Conservation (phyloP, 2,329 filamentous ascomycete species). For the Fusarium equiseti region DNA sequence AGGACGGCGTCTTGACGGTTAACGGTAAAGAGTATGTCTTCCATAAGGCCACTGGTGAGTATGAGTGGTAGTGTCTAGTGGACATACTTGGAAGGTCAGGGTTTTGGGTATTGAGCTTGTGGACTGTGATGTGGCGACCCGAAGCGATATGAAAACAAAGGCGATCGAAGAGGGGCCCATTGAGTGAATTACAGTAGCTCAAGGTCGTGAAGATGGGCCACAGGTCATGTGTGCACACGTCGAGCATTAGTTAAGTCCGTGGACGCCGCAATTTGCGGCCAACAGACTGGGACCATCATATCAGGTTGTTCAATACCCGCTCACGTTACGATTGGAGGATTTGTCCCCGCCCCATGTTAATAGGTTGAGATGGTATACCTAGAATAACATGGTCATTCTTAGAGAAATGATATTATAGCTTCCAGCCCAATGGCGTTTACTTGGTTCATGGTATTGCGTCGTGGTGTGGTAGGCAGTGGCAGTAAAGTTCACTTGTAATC, state of each 20-base stretch:
- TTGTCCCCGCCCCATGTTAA: conserved; percentile 18
- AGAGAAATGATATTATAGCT: conserved; percentile 7
- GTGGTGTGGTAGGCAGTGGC: background rate
- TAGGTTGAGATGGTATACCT: conserved; percentile 18
- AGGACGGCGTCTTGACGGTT: conserved; percentile 94
- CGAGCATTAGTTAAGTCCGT: conserved; percentile 23
- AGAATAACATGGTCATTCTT: conserved; percentile 12
- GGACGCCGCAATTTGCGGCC: conserved; percentile 37
- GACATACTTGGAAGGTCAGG: background rate
- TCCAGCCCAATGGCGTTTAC: background rate
- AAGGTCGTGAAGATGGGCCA: conserved; percentile 17
- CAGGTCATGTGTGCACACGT: conserved; percentile 24
- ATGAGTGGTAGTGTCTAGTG: conserved; percentile 80
- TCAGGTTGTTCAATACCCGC: conserved; percentile 22
- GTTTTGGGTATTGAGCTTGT: conserved; percentile 14
- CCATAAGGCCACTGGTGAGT: conserved; percentile 96
- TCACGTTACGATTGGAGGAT: conserved; percentile 14
- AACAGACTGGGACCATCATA: conserved; percentile 42
- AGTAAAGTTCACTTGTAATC: background rate
- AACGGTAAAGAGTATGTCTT: conserved; percentile 97
- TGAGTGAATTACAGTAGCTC: conserved; percentile 11
- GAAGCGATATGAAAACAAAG: conserved; percentile 34
- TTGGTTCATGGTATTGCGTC: background rate
- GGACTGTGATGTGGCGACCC: background rate
- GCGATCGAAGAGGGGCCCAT: background rate